Evolutionary conservation across 2,329 filamentous ascomycete species (phyloP), one percentile per base, ranked within the genome.

Genomic region (Aspergillus niger): DNA sequence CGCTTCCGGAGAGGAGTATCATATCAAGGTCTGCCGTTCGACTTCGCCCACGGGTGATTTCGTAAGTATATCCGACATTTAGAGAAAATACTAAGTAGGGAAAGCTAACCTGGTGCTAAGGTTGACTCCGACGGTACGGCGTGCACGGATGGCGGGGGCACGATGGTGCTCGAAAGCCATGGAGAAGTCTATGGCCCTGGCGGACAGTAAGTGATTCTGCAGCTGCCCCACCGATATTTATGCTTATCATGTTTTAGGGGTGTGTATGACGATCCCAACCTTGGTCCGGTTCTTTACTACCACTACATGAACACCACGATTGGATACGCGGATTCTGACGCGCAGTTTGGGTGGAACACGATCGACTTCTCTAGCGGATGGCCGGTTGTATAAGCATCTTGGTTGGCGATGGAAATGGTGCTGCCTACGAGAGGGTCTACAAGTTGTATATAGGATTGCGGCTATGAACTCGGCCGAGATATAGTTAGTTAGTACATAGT

Each of bases 11-110:
- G 76, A 77, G n/a, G 88, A 89, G 73, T 90, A 90, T 72, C 84
- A 83, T 70, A 86, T 90, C 70, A 83, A 82, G 68, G 86, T 88
- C 26, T 90, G 88, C 75, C 77, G 86, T n/a, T 85, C 83, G 3
- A 77, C 72, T 1, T 79, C 74, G 6, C 79, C 82, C 4, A 84
- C 78, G 0, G 80, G 85, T 0, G 77, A 77, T 1, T 91, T 86
- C 67, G 84, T 83, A 65, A 66, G 73, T 67, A 13, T 30, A 17
- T 28, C 11, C 6, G 26, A 51, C 36, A 13, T 11, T 32, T 4
- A 20, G 7, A 2, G 17, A 3, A 26, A 43, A 15, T 5, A 10
- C 1, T 30, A 30, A 4, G 11, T 5, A 8, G n/a, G 7, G 8
- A 20, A 44, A 26, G 6, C 55, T 60, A 49, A 58, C 28, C 8